Percentiles rank a stretch among this genome's conserved stretches.
These are phyloP conservation scores for Dalbergia cochinchinensis DNA, from an alignment of 306 rosid genomes.

Conservation along the genomic window DNA sequence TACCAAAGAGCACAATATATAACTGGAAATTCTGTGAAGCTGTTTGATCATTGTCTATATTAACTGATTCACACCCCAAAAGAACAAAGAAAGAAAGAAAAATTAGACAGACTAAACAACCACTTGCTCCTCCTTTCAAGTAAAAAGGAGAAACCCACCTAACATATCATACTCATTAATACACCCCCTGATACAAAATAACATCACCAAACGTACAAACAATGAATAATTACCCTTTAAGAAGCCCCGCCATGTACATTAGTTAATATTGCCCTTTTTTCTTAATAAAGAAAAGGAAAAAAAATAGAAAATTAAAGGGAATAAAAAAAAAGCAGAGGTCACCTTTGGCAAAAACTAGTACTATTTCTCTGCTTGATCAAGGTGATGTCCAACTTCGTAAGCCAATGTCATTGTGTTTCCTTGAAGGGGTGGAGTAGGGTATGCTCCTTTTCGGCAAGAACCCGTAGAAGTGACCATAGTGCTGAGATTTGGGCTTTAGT, in stretches of 20 bases:
- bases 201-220: slow-evolving; percentile 56
- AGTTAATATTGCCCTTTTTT: slow-evolving; percentile 48
- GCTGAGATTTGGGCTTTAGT: slow-evolving; percentile 59
- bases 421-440: slow-evolving; percentile 91
- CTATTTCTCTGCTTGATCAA: slow-evolving; percentile 43
- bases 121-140: slow-evolving; percentile 46
- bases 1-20: background rate
- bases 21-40: slow-evolving; percentile 48
- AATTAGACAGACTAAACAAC: slow-evolving; percentile 48
- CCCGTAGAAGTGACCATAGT: slow-evolving; percentile 78
- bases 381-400: slow-evolving; percentile 81
- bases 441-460: slow-evolving; percentile 87
- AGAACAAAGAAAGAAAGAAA: background rate
- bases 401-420: slow-evolving; percentile 95
- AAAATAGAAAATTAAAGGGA: background rate
- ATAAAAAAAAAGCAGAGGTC: slow-evolving; percentile 45
- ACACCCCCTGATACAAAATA: slow-evolving; percentile 48
- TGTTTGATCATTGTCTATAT: slow-evolving; percentile 56
- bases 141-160: slow-evolving; percentile 44
- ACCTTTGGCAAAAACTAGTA: slow-evolving; percentile 48
- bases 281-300: slow-evolving; percentile 46
- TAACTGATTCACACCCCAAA: slow-evolving; percentile 56
- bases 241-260: slow-evolving; percentile 58
- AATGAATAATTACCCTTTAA: slow-evolving; percentile 54
- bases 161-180: slow-evolving; percentile 48